These are phyloP conservation scores for Pelargonium citronellum DNA, from an alignment of 441 rosid species.

Conservation along the genomic window DNA sequence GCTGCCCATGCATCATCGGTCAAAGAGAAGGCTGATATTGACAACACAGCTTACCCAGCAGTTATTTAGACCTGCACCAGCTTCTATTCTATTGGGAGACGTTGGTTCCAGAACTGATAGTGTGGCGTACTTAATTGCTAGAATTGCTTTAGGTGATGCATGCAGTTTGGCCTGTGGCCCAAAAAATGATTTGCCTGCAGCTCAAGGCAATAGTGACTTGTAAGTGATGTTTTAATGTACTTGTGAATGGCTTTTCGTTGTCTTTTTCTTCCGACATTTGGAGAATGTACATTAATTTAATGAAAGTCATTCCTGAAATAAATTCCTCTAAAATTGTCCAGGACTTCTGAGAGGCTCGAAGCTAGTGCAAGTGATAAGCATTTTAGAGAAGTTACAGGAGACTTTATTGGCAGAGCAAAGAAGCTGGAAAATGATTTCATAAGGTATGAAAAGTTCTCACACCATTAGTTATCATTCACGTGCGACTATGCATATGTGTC, in stretches of 20 bases:
- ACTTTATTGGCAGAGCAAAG: conserved; percentile 45
- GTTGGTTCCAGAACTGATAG: conserved; percentile 44
- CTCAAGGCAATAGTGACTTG: conserved; percentile 29
- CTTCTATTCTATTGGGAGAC: conserved; percentile 40
- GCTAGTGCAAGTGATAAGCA: conserved; percentile 33
- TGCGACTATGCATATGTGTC: background rate
- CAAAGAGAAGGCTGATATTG: conserved; percentile 68
- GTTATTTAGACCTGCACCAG: conserved; percentile 46
- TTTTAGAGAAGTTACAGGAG: conserved; percentile 46
- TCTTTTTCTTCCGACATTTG: background rate
- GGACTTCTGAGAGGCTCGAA: conserved; percentile 37
- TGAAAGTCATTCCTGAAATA: conserved; percentile 2
- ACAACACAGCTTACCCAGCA: conserved; percentile 83
- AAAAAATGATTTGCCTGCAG: conserved; percentile 23
- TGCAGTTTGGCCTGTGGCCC: conserved; percentile 35
- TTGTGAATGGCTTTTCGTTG: background rate
- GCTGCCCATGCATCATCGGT: conserved; percentile 21
- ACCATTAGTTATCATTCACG: background rate
- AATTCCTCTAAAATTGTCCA: conserved; percentile 22
- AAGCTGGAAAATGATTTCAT: conserved; percentile 51
- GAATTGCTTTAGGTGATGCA: conserved; percentile 57
- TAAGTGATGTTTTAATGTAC: conserved; percentile 25
- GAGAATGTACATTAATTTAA: background rate
- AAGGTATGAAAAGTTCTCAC: conserved; percentile 34
- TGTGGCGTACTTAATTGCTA: conserved; percentile 45